Percentiles rank a stretch among this genome's conserved stretches.
These are phyloP conservation scores for Candida coquimbonensis DNA, from an alignment of 805 yeast genomes.

Conservation along the genomic window DNA sequence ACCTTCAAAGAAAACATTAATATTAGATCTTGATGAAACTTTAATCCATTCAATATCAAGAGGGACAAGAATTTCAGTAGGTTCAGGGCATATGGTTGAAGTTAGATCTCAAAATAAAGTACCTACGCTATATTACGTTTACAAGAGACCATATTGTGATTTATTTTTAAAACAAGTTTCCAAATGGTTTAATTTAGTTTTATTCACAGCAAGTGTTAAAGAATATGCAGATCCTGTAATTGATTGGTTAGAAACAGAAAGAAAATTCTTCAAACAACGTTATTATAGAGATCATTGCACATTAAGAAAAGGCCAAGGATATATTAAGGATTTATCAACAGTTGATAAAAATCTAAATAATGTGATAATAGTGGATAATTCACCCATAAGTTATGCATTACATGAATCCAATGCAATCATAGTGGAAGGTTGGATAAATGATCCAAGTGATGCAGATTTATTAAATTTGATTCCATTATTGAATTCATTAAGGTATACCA, in stretches of 20 bases:
- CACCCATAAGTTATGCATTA: constrained; percentile 81
- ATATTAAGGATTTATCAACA: constrained; percentile 63
- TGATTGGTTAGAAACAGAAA: constrained; percentile 76
- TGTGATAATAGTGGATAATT: constrained; percentile 80
- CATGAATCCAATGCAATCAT: constrained; percentile 86
- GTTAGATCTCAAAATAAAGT: constrained; percentile 61
- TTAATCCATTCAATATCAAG: constrained; percentile 85
- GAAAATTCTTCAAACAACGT: constrained; percentile 47
- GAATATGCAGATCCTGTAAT: constrained; percentile 97
- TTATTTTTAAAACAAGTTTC: constrained; percentile 70
- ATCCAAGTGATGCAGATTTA: constrained; percentile 83
- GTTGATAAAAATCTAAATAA: constrained; percentile 51
- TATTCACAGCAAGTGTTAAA: constrained; percentile 90
- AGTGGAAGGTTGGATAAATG: constrained; percentile 97
- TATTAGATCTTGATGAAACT: constrained; percentile 91
- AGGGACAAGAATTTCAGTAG: constrained; percentile 29
- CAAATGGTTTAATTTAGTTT: constrained; percentile 82
- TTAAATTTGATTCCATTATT: constrained; percentile 76
- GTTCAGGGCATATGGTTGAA: constrained; percentile 67
- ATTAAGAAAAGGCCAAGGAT: constrained; percentile 72
- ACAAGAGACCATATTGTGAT: constrained; percentile 89
- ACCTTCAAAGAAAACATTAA: constrained; percentile 55
- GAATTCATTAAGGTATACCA: constrained; percentile 65
- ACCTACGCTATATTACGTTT: constrained; percentile 81
- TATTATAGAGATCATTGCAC: constrained; percentile 79